phyloP scores from a whole-genome alignment of 2,329 filamentous ascomycete genomes.

The Penicillium sumatraense region DNA sequence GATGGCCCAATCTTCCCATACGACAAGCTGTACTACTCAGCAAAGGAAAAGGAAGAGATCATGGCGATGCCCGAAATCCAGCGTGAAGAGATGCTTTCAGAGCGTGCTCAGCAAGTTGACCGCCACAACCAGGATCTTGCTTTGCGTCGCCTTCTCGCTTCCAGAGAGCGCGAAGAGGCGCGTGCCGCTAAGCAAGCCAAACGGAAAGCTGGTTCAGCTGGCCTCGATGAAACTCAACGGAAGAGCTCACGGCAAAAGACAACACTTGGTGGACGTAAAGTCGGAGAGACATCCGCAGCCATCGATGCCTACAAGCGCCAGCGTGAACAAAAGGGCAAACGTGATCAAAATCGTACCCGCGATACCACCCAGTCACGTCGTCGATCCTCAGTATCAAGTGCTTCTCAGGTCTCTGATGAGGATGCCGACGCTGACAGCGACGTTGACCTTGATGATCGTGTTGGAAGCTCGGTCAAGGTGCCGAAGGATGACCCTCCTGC shows the following conservation, averaged over 20 bases:
- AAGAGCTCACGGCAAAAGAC: slow-evolving; percentile 76
- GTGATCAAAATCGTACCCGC: slow-evolving; percentile 52
- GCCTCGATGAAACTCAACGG: slow-evolving; percentile 75
- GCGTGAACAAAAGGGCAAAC: slow-evolving; percentile 61
- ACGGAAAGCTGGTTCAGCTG: slow-evolving; percentile 78
- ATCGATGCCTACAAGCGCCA: slow-evolving; percentile 73
- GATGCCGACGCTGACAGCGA: slow-evolving; percentile 76
- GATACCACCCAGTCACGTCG: slow-evolving; percentile 54
- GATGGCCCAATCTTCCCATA: slow-evolving; percentile 71
- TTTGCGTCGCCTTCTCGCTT: slow-evolving; percentile 75
- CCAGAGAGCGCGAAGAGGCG: slow-evolving; percentile 66
- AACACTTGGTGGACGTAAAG: slow-evolving; percentile 67
- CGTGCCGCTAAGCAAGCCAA: slow-evolving; percentile 59
- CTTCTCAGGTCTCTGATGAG: slow-evolving; percentile 64
- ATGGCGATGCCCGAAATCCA: slow-evolving; percentile 87
- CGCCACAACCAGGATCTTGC: slow-evolving; percentile 80
- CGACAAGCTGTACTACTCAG: slow-evolving; percentile 80
- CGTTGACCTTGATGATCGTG: slow-evolving; percentile 72
- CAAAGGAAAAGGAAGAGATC: slow-evolving; percentile 76
- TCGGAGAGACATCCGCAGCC: slow-evolving; percentile 69
- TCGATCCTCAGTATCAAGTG: slow-evolving; percentile 62
- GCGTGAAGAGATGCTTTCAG: slow-evolving; percentile 86
- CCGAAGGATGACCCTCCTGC: slow-evolving; percentile 71
- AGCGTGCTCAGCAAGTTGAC: slow-evolving; percentile 82
- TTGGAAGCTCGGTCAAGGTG: slow-evolving; percentile 53